phyloP scores from a whole-genome alignment of 1,284 basidiomycete species.

The Peniophora sp. region DNA sequence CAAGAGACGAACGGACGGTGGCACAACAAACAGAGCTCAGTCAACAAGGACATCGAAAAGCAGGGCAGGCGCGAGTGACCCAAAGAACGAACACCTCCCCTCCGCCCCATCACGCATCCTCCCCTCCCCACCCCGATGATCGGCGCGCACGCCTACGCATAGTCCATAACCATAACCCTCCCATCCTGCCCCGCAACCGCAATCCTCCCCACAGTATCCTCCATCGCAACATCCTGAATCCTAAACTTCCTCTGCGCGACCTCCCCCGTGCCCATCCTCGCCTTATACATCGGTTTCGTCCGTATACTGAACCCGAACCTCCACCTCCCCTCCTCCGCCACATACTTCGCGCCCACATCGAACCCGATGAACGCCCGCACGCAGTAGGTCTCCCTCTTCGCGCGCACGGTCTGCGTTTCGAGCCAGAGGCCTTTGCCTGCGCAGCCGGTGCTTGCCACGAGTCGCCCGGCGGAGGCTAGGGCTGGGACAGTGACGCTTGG shows the following conservation, averaged over 20 bases:
- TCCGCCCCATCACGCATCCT: too few relatives aligned
- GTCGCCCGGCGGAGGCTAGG: conserved; percentile 22
- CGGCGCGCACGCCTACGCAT: conserved; percentile 19
- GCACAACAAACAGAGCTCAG: too few relatives aligned
- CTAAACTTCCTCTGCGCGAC: conserved; percentile 24
- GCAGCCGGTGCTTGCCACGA: conserved; percentile 16
- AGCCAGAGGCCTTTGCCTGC: conserved; percentile 29
- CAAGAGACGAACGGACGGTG: too few relatives aligned
- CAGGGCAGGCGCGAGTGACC: too few relatives aligned
- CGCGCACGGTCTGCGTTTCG: conserved; percentile 25
- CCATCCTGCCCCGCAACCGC: conserved; percentile 27
- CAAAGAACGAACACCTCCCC: too few relatives aligned
- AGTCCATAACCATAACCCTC: conserved; percentile 26
- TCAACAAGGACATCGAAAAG: too few relatives aligned
- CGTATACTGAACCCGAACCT: conserved; percentile 13
- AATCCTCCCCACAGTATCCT: conserved; percentile 28
- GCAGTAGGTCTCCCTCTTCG: conserved; percentile 18
- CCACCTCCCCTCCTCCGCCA: conserved; percentile 6
- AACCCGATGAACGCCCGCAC: conserved; percentile 28
- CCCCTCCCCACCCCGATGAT: too few relatives aligned
- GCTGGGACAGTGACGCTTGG: conserved; percentile 12
- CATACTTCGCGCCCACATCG: conserved; percentile 15
- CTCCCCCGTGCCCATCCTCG: conserved; percentile 26
- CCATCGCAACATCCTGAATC: conserved; percentile 21
- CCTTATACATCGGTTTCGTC: conserved; percentile 20